Base-by-base conservation (phyloP, 1,139 yeast genomes). In the Saccharomyces hybrid region DNA sequence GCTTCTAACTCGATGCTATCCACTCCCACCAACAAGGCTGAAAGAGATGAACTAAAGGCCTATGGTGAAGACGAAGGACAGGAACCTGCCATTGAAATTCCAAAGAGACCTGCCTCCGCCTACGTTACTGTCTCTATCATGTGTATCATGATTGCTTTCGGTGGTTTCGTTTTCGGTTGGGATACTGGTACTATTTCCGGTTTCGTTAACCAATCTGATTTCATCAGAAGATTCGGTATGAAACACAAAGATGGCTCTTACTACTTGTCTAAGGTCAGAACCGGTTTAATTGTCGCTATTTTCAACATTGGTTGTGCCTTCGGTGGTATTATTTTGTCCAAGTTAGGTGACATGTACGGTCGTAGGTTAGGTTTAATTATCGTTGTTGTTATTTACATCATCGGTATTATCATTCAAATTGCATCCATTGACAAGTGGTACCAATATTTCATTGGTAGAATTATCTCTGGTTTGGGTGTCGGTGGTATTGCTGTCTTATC, bases 171-270 rank as follows among this genome's bases (percentile, higher is more conserved):
- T 58, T 84, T 78, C 65, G 89, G 89, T 61, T 84, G 83, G 79
- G 89, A 84, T 72, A 84, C 89, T 26, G 89, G 89, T 73, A 82
- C 88, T 63, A 84, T 84, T 68, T 80, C 86, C 41, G 95, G 95
- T 66, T 82, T 86, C 63, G 78, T 86, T 67, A 83, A 83, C 67
- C 84, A 84, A 88, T 71, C 78, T 8, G 82, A 81, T 63, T 88
- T 83, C 66, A 72, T 71, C 53, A 66, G 67, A 46, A 75, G 79
- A 60, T 78, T 79, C 65, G 82, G 82, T 64, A 81, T 80, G 28
- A 79, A 84, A 16, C 78, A 80, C 59, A 69, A 80, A 53, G 59
- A 64, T 9, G 76, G 78, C 54, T 65, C 58, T 11, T 61, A 63
- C 48, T 73, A 73, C 60, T 70, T 81, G 53, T 74, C 81, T 30